Percentiles rank a stretch among this genome's conserved stretches.
phyloP scores from a whole-genome alignment of 2,329 filamentous ascomycete species.

The Fusarium newnesense region DNA sequence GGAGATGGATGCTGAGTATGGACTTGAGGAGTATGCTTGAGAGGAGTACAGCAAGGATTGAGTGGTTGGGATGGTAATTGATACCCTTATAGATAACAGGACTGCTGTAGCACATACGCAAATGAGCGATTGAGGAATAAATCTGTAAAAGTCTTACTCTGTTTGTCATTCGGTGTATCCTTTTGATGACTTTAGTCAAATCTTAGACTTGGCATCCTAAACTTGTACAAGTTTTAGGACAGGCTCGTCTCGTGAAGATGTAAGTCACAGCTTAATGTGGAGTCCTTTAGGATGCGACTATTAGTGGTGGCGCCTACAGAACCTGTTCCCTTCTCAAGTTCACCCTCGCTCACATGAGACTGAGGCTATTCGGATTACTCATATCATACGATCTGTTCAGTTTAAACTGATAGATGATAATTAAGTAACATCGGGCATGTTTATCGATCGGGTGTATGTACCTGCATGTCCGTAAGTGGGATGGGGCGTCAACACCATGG shows the following conservation, averaged over 20 bases:
- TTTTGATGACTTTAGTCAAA: too few species aligned
- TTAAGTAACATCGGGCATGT: neutral
- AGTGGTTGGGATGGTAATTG: constrained; percentile 10
- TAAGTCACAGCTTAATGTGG: neutral
- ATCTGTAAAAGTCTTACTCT: neutral
- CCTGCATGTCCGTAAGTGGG: neutral
- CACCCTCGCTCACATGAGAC: neutral
- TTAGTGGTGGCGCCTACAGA: fast-evolving
- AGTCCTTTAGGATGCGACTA: fast-evolving
- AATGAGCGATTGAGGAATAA: neutral
- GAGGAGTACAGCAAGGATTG: neutral
- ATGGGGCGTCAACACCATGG: neutral
- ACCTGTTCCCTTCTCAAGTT: too few species aligned
- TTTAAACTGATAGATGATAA: neutral
- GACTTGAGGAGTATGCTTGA: constrained; percentile 45
- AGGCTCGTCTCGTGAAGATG: neutral
- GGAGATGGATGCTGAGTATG: constrained; percentile 52
- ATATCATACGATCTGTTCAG: fast-evolving
- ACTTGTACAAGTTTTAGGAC: fast-evolving
- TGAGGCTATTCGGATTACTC: fast-evolving
- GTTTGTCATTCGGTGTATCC: neutral
- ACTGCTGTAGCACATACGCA: neutral
- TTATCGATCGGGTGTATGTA: neutral
- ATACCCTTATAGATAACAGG: constrained; percentile 31
- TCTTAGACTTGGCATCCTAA: neutral